phyloP scores from a whole-genome alignment of 345 rosid species.

The Reutealis trisperma region DNA sequence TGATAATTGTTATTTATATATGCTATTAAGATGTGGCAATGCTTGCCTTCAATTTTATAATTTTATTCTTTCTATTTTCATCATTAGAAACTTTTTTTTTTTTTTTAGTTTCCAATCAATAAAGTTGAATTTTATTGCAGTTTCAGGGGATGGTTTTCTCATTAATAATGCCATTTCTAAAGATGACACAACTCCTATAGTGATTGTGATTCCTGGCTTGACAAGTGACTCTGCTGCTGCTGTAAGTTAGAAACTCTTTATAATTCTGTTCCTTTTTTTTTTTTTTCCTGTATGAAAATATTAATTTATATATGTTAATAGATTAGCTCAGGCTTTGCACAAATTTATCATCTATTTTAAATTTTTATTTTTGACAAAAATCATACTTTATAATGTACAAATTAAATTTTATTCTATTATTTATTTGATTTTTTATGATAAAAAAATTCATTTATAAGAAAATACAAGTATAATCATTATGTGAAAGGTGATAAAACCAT shows the following conservation, averaged over 20 bases:
- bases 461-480: no score
- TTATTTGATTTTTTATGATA: no score
- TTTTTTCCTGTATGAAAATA: neutral
- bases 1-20: neutral
- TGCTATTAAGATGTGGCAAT: neutral
- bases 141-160: slow-evolving; percentile 27
- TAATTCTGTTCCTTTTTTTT: neutral
- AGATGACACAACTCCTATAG: slow-evolving; percentile 58
- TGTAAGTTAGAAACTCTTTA: slow-evolving; percentile 40
- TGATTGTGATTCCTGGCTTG: slow-evolving; percentile 67
- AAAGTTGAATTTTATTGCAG: slow-evolving; percentile 27
- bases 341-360: no score
- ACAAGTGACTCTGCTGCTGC: slow-evolving; percentile 69
- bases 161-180: slow-evolving; percentile 31
- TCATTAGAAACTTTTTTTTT: neutral
- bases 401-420: no score
- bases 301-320: no score
- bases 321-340: no score
- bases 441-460: no score
- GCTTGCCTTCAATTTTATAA: neutral
- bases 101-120: neutral
- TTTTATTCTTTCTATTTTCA: neutral
- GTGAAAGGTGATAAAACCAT: no score
- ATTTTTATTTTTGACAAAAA: no score
- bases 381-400: no score